Evolutionary conservation across 108 stramenopile species (phyloP), one percentile per base, ranked within the genome.

Genomic region (Nitzschia inconspicua): DNA sequence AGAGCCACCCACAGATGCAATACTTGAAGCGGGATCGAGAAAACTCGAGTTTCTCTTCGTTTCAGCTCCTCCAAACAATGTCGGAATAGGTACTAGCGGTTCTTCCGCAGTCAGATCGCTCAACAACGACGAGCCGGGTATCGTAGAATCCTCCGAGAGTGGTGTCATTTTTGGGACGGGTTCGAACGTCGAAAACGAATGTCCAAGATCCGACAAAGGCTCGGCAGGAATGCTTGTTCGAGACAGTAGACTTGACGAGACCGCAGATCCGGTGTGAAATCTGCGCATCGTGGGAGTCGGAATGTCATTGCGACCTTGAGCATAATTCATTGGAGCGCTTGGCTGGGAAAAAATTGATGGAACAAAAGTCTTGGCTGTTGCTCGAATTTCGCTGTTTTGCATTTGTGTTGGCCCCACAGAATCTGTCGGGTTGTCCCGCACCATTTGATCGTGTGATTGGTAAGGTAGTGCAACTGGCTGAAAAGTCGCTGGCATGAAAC

Each of bases 291-390:
- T n/a, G n/a, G n/a, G n/a, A n/a, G n/a, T n/a, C n/a, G n/a, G n/a
- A n/a, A n/a, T n/a, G n/a, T n/a, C n/a, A n/a, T n/a, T n/a, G n/a
- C n/a, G n/a, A n/a, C n/a, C n/a, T n/a, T n/a, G n/a, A n/a, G n/a
- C n/a, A n/a, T n/a, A n/a, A n/a, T n/a, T n/a, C n/a, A n/a, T n/a
- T n/a, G n/a, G n/a, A 46, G 44, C 10, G 20, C n/a, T 47, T 28
- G 53, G 26, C 30, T 31, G 68, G 13, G 47, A 41, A 31, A 79
- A 84, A 28, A 44, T 53, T 7, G 80, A 56, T n/a, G 85, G 86
- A 11, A 88, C 81, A 66, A 88, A 88, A 44, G 64, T 83, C 63
- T 75, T 82, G 8, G 86, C 86, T 6, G 86, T 84, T 18, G 86
- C 86, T 24, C 86, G 76, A 54, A 88, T 85, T 56, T 68, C 67